Evolutionary conservation across 2,329 filamentous ascomycete genomes (phyloP), one percentile per base, ranked within the genome.

Genomic region (Plectosphaerella sp.): DNA sequence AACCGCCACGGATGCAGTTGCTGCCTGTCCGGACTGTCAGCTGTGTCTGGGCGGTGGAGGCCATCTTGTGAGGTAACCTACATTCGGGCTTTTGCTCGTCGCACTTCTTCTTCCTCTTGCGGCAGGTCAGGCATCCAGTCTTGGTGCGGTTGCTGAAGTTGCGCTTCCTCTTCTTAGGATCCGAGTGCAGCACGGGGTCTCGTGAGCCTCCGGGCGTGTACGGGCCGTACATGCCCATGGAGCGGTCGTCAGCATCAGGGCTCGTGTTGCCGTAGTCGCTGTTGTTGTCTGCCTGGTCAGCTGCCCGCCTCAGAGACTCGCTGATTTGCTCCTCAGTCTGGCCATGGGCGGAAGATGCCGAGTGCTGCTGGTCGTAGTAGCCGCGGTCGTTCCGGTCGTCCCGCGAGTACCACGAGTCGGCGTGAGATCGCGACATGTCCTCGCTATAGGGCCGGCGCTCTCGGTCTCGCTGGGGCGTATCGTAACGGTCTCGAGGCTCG

Each of bases 101-200:
- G 65, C 94, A 97, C 72, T 97, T 97, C 83, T 97, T 97, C 80
- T 97, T 97, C 54, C 93, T 82, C 65, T 84, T 83, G 54, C 93
- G 82, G 67, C 93, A 97, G 6, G 93, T 97, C 71, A 96, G 84
- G 68, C 93, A 97, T 33, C 92, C 91, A 10, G 92, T 97, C 73
- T 97, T 97, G 18, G 93, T 97, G 54, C 93, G 82, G 69, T 97
- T 96, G 72, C 91, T 96, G 64, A 97, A 97, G 64, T 90, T 89
- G 39, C 87, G 79, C 69, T 89, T 89, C 47, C 86, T 73, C 67
- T 87, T 88, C 68, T 88, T 88, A 4, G 80, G 75, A 58, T 86
- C 83, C 5, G 79, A 78, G 61, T 83, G 80, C 36, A 82, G 68
- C 28, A 76, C 61, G 1, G 71, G 70, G 47, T 78, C 76, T 52